Base-by-base conservation (phyloP, 2,329 filamentous ascomycete species). In the Colletotrichum viniferum region DNA sequence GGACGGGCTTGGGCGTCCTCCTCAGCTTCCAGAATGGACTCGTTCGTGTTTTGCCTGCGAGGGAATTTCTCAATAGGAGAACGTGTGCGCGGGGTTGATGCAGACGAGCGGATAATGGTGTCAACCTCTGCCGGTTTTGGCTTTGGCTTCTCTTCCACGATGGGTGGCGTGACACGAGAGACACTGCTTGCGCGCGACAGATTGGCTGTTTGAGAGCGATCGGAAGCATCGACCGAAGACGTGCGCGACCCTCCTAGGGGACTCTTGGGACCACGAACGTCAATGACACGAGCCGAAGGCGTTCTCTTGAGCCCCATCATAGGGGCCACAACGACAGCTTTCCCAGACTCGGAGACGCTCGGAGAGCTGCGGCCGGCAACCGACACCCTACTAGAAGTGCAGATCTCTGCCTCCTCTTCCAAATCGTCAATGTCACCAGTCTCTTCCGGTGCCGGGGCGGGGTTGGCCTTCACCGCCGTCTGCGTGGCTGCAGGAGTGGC, bases 321-420 rank as follows among this genome's bases (percentile, higher is more conserved):
- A 77, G 79, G 84, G 77, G 73, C 84, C 73, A 85, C 83, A 21
- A 85, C 83, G 36, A 83, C 81, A 69, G 79, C 85, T 76, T 78
- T 87, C 32, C 84, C 85, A 55, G 83, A 82, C 9, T 91, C 90
- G 1, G 89, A 89, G 3, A 83, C 81, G 4, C 88, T 83, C 3
- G 88, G 88, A 1, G 89, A 90, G 36, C 86, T 86, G 77, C 87
- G 87, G 38, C 89, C 89, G 34, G 86, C 86, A 30, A 91, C 86
- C 5, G 90, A 92, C 10, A 92, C 85, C 43, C 90, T 85, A 5
- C 90, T 87, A 0, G 90, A 90, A 0, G 88, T 92, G 70, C 92
- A 77, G 34, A 92, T 90, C 78, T 91, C 85, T 4, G 90, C 88
- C 78, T 90, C 87, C 78, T 90, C 77, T 81, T 89, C 78, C 79